Evolutionary conservation across 2,329 filamentous ascomycete genomes (phyloP), one percentile per base, ranked within the genome.

Genomic region (Colletotrichum sp.): DNA sequence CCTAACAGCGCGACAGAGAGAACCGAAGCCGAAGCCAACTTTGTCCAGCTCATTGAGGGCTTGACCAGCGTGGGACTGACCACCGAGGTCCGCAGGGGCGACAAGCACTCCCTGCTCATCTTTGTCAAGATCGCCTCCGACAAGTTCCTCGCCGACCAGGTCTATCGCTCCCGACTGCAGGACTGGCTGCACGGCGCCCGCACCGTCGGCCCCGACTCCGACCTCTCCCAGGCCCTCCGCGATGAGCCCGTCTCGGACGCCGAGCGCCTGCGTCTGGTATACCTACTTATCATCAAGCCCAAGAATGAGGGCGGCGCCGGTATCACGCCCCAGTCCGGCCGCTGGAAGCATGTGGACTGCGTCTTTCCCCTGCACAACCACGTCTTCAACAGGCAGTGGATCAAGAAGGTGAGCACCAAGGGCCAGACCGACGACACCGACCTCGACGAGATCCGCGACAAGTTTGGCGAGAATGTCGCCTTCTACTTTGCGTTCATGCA

Each of bases 401-500:
- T 98, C 78, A 92, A 93, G 82, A 90, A 93, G 78, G 94, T 95
- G 90, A 93, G 93, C 81, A 92, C 89, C 66, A 94, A 94, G 83
- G 94, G 94, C 77, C 89, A 93, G 59, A 87, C 96, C 28, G 91
- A 92, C 70, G 86, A 92, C 44, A 84, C 89, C 66, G 91, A 95
- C 80, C 87, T 98, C n/a, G 92, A 94, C 81, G 89, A 91, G 63
- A 95, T 98, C 77, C 91, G 94, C 30, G 90, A 95, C 82, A 89
- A 93, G 78, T 95, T 96, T 83, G 95, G 95, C 65, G 94, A 96
- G 84, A 94, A 92, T 83, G 94, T 98, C 75, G 96, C 95, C 44
- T 98, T 98, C 84, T 99, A 99, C 87, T 99, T 98, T 83, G 95
- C 96, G 52, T 99, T 99, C 82, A 90, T 98, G 36, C 95, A 98